Conservation (phyloP, 176 grass and related monocot species). For the Cymbopogon citratus region DNA sequence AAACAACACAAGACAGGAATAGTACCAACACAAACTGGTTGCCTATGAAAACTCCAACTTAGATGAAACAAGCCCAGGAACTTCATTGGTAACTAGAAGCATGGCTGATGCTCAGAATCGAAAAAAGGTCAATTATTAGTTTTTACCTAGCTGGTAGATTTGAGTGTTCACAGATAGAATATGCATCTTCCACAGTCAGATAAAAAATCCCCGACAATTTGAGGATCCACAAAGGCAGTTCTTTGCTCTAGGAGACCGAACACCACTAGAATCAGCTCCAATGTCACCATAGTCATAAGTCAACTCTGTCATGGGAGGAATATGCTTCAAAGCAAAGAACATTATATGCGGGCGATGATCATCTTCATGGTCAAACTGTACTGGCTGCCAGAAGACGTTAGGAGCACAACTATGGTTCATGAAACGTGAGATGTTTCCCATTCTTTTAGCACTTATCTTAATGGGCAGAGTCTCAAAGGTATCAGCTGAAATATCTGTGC, state of each 20-base stretch:
- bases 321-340: conserved; percentile 94
- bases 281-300: conserved; percentile 76
- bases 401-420: conserved; percentile 89
- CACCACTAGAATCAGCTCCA: conserved; percentile 29
- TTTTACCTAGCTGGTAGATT: conserved; percentile 25
- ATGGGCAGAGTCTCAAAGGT: conserved; percentile 61
- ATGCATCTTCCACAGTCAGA: conserved; percentile 32
- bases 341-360: conserved; percentile 69
- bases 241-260: conserved; percentile 39
- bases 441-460: conserved; percentile 78
- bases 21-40: neutral
- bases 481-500: conserved; percentile 37
- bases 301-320: conserved; percentile 92
- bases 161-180: conserved; percentile 8
- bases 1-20: neutral
- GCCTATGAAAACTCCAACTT: neutral
- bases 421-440: conserved; percentile 74
- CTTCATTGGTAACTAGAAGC: neutral
- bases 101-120: neutral
- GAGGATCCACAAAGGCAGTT: conserved; percentile 69
- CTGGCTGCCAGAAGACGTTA: conserved; percentile 83
- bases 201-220: conserved; percentile 66
- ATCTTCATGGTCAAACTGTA: conserved; percentile 80
- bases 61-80: neutral
- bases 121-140: neutral